Evolutionary conservation across 1,284 basidiomycete species (phyloP), one percentile per base, ranked within the genome.

Genomic region (Ganoderma lucidum): DNA sequence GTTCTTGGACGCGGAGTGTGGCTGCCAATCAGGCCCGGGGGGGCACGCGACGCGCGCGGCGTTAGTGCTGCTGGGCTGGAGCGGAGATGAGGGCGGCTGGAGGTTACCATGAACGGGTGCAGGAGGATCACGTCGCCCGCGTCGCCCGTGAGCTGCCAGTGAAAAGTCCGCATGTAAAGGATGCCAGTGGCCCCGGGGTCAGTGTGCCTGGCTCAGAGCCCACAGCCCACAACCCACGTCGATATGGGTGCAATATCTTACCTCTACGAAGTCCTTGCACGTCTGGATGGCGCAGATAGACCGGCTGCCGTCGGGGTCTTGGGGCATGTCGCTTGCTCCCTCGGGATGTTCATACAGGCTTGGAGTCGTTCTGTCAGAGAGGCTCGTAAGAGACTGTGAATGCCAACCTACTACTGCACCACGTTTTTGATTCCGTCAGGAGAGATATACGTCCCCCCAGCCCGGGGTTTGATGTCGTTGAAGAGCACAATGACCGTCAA

Each of bases 101-200:
- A 15, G 35, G 56, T 15, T 45, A 78, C 71, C 77, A 83, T 83
- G 65, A 83, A 79, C 0, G 81, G 81, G 64, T 83, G 82, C 45
- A 82, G 74, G 12, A 83, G 75, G 59, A 83, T 77, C 12, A 83
- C 80, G 62, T 83, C 82, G 10, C 82, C 82, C 1, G 78, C 78
- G 51, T 79, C 76, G 6, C 80, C 80, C 1, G 80, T 81, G 19
- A 78, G 71, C 79, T 80, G 35, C 35, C 60, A 10, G n/a, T 14
- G 39, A 1, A 23, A 4, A 48, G 3, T 23, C 2, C 15, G 55
- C 5, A 48, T 23, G 45, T 23, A 6, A 10, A 32, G 17, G 56
- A 37, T 42, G 58, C 37, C 4, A 23, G 23, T 23, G 23, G 23
- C 23, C 23, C 23, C 15, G 39, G n/a, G 58, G n/a, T 41, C 19